Percentiles rank a stretch among this genome's conserved stretches.
phyloP scores from a whole-genome alignment of 2,329 filamentous ascomycete species.

The Fusarium xylarioides region DNA sequence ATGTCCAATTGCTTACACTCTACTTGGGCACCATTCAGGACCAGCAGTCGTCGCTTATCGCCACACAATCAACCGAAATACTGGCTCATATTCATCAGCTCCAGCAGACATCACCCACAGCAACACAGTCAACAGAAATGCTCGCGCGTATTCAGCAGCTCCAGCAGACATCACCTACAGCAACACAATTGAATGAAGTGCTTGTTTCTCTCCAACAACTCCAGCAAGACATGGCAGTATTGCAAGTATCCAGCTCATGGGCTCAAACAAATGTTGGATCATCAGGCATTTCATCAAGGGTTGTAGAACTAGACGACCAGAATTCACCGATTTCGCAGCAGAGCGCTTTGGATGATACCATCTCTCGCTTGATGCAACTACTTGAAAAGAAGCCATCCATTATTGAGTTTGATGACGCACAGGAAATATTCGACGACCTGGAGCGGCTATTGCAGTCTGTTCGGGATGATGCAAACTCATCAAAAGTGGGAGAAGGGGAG shows the following conservation, averaged over 20 bases:
- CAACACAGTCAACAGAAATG: fast-evolving
- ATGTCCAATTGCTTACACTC: not conserved
- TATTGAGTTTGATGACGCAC: not conserved
- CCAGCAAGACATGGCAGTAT: fast-evolving
- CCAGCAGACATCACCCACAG: fast-evolving
- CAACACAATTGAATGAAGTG: not conserved
- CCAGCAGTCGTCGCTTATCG: not conserved
- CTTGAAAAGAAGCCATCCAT: not conserved
- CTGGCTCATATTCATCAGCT: fast-evolving
- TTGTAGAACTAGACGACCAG: not conserved
- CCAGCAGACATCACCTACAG: not conserved
- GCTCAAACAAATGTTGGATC: not conserved
- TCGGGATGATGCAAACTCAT: fast-evolving
- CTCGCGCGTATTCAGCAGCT: fast-evolving
- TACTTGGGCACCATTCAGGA: not conserved
- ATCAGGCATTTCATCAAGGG: not conserved
- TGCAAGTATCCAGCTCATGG: not conserved
- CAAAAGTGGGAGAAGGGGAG: fast-evolving
- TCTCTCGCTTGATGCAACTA: not conserved
- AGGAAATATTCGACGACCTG: not conserved
- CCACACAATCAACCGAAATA: not conserved
- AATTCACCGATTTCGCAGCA: not conserved
- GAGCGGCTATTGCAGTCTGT: not conserved
- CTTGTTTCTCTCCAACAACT: not conserved
- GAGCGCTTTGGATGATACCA: fast-evolving